Evolutionary conservation across 371 early-diverging fungal species (phyloP).

Genomic region (Dinochytrium kinnereticum): DNA sequence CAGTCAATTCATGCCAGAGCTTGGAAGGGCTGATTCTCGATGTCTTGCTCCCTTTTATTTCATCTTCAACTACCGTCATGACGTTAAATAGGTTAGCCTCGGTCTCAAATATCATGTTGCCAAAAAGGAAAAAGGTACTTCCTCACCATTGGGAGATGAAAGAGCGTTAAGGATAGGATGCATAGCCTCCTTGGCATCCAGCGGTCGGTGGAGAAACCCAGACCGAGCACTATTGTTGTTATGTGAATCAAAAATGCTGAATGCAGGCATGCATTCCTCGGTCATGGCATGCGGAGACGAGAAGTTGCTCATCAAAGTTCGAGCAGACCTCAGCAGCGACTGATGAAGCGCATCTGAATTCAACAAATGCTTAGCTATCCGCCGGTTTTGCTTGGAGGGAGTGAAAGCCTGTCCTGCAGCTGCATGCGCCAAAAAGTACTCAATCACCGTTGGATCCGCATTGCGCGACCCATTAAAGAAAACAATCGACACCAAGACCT

Average conservation of each 20-base stretch:
- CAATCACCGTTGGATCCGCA: background rate
- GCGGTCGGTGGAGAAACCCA: constrained; percentile 17
- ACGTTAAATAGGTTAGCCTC: too few relatives aligned
- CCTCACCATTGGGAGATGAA: too few relatives aligned
- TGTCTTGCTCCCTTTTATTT: too few relatives aligned
- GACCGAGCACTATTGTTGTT: background rate
- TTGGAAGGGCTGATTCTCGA: too few relatives aligned
- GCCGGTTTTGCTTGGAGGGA: background rate
- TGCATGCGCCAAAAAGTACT: background rate
- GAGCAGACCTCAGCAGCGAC: constrained; percentile 16
- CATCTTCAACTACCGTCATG: too few relatives aligned
- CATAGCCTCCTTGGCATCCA: constrained; percentile 16
- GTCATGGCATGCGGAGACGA: constrained; percentile 24
- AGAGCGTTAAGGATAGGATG: constrained; percentile 19
- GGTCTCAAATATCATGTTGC: too few relatives aligned
- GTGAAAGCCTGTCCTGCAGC: background rate
- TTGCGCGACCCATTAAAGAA: constrained; percentile 1
- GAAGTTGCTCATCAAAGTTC: constrained; percentile 5
- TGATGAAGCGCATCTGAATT: constrained; percentile 29
- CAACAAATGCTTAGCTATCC: background rate
- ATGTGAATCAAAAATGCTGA: constrained; percentile 20
- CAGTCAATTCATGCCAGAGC: background rate
- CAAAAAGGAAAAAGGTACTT: too few relatives aligned
- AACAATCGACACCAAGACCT: constrained; percentile 2
- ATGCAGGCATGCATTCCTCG: constrained; percentile 18